These are phyloP conservation scores for Trichophyton schoenleinii DNA, from an alignment of 2,329 filamentous ascomycete species.

Conservation along the genomic window DNA sequence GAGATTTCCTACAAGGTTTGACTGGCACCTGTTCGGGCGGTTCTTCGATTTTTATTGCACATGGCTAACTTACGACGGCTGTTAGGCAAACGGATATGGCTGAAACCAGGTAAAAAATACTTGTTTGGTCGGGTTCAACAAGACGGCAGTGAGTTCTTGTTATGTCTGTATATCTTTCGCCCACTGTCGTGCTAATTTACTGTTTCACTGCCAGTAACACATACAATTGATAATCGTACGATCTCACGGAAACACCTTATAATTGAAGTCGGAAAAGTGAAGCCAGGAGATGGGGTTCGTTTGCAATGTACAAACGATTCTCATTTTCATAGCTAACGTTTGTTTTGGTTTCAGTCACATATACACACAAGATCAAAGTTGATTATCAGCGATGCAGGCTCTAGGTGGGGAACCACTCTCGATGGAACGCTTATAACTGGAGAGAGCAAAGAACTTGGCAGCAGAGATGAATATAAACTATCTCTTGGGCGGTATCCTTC, in stretches of 20 bases:
- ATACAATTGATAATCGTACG: conserved; percentile 63
- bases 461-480: conserved; percentile 48
- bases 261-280: conserved; percentile 56
- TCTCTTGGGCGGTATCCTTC: conserved; percentile 58
- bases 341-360: conserved; percentile 38
- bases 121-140: conserved; percentile 66
- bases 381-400: conserved; percentile 64
- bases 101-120: conserved; percentile 73
- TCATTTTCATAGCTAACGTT: conserved; percentile 9
- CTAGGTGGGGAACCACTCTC: conserved; percentile 70
- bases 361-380: conserved; percentile 55
- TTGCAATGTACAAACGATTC: not conserved
- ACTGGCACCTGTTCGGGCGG: conserved; percentile 17
- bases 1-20: conserved; percentile 34
- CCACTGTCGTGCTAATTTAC: not conserved
- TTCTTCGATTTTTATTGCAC: conserved; percentile 33
- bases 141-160: conserved; percentile 24
- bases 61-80: conserved; percentile 2
- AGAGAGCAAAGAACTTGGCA: conserved; percentile 27
- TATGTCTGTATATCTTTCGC: not conserved
- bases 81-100: conserved; percentile 64
- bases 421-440: conserved; percentile 61
- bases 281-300: conserved; percentile 54
- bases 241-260: conserved; percentile 83
- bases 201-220: conserved; percentile 41